Percentiles rank a stretch among this genome's conserved stretches.
Conservation (phyloP, 2,329 filamentous ascomycete genomes). For the Trichoderma koningii region DNA sequence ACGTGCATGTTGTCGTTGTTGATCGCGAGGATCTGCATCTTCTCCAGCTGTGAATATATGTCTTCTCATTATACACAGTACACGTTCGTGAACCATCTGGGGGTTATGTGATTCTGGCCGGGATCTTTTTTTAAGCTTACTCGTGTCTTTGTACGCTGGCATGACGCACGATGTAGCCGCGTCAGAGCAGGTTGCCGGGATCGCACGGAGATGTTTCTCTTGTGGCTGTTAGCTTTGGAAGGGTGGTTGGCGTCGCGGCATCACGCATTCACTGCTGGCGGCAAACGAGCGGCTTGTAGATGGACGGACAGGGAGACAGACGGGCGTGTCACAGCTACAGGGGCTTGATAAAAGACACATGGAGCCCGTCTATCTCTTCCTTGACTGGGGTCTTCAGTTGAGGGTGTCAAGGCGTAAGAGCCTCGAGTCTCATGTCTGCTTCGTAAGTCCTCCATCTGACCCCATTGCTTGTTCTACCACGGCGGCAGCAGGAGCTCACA, state of each 20-base stretch:
- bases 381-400: background rate
- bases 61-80: background rate
- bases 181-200: background rate
- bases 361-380: too few species aligned
- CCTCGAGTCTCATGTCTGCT: too few species aligned
- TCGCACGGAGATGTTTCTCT: background rate
- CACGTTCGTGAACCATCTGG: background rate
- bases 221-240: background rate
- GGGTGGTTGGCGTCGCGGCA: background rate
- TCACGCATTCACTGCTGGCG: background rate
- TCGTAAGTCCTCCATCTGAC: too few species aligned
- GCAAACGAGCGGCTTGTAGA: background rate
- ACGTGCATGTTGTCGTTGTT: background rate
- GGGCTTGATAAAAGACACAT: background rate
- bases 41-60: background rate
- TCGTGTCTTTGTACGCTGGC: too few species aligned
- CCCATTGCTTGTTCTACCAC: background rate
- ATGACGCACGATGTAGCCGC: background rate
- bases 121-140: too few species aligned
- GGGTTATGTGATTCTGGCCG: background rate
- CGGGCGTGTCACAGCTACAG: background rate
- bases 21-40: background rate
- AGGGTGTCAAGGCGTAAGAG: background rate
- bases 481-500: background rate
- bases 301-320: background rate